A percentile compares a stretch with the other conserved stretches of the same genome.
phyloP scores from a whole-genome alignment of 345 rosid genomes.

The Psidium friedrichsthalianum region DNA sequence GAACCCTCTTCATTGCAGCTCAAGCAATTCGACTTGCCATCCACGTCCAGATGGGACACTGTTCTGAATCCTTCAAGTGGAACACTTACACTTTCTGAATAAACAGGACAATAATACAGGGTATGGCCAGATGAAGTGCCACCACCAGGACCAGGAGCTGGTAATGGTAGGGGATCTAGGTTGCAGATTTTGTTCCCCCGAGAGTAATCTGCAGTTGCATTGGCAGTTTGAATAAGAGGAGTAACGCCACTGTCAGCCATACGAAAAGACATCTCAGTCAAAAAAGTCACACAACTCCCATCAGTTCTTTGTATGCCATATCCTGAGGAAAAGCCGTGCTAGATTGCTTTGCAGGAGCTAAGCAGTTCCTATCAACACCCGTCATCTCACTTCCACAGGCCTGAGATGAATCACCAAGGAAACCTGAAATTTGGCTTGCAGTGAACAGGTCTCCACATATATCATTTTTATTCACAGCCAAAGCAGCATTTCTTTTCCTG shows the following conservation, averaged over 20 bases:
- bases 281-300: conserved; percentile 1
- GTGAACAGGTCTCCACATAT: conserved; percentile 1
- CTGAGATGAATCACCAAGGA: conserved; percentile 12
- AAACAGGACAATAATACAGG: conserved; percentile 2
- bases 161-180: conserved; percentile 5
- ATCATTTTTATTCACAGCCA: conserved; percentile 9
- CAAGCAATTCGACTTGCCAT: conserved; percentile 14
- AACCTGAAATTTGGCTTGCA: conserved; percentile 6
- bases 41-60: conserved; percentile 20
- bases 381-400: conserved; percentile 31
- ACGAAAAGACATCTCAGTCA: conserved; percentile 11
- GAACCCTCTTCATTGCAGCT: not conserved
- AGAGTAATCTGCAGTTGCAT: conserved; percentile 7
- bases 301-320: conserved; percentile 7
- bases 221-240: conserved; percentile 6
- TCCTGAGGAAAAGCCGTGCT: conserved; percentile 20
- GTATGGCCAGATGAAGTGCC: conserved; percentile 11
- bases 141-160: conserved; percentile 12
- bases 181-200: conserved; percentile 1
- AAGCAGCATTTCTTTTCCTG: conserved; percentile 11
- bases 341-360: conserved; percentile 26
- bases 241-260: conserved; percentile 5
- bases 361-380: conserved; percentile 21
- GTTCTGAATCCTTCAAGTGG: conserved; percentile 9
- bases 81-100: conserved; percentile 15